phyloP scores from a whole-genome alignment of 805 yeast genomes.

The Sugiyamaella mastotermitis region DNA sequence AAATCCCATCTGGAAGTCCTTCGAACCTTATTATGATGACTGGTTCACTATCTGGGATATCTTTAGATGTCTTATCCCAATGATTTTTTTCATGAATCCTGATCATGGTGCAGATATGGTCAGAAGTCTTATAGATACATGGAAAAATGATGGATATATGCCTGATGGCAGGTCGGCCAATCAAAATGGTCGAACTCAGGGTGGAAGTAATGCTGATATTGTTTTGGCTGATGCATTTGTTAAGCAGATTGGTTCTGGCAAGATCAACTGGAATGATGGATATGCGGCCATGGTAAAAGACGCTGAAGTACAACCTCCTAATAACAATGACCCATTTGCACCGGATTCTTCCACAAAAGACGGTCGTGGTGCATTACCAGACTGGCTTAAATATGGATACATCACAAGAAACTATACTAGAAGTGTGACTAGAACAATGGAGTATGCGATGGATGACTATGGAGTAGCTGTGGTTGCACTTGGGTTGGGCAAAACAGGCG shows the following conservation, averaged over 20 bases:
- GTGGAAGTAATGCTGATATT: slow-evolving; percentile 35
- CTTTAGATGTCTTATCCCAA: slow-evolving; percentile 33
- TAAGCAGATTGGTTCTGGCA: slow-evolving; percentile 23
- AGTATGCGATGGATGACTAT: slow-evolving; percentile 34
- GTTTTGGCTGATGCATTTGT: slow-evolving; percentile 34
- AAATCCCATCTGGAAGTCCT: slow-evolving; percentile 26
- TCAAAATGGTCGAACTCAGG: slow-evolving; percentile 35
- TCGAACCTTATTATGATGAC: slow-evolving; percentile 32
- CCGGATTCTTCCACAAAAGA: slow-evolving; percentile 16
- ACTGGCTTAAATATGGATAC: slow-evolving; percentile 32
- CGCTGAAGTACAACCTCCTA: slow-evolving; percentile 33
- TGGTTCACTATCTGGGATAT: slow-evolving; percentile 38
- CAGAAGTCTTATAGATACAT: slow-evolving; percentile 28
- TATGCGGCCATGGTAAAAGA: slow-evolving; percentile 32
- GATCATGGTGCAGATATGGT: slow-evolving; percentile 28
- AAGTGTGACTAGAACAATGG: slow-evolving; percentile 34
- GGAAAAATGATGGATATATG: slow-evolving; percentile 32
- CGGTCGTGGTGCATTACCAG: slow-evolving; percentile 34
- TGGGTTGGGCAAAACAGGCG: slow-evolving; percentile 25
- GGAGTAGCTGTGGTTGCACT: slow-evolving; percentile 32
- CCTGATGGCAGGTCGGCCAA: slow-evolving; percentile 36
- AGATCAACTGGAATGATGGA: slow-evolving; percentile 30
- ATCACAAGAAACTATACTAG: slow-evolving; percentile 31
- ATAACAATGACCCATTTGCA: slow-evolving; percentile 20
- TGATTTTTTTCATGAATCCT: slow-evolving; percentile 29